Percentiles rank a stretch among this genome's conserved stretches.
These are phyloP conservation scores for Podaxis sp. DNA, from an alignment of 768 basidiomycete species.

Conservation along the genomic window DNA sequence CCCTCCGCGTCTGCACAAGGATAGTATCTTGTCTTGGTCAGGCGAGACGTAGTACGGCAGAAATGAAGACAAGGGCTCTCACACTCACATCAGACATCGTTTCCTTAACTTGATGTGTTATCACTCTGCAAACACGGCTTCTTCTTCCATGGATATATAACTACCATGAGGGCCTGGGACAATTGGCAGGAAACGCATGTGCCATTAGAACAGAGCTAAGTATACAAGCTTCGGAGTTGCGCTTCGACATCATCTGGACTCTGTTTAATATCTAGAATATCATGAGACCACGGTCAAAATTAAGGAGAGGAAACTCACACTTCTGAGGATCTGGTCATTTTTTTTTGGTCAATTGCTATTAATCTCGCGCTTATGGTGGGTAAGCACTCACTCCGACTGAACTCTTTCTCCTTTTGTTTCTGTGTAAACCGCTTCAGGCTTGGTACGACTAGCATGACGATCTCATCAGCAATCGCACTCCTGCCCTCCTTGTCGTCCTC, in stretches of 20 bases:
- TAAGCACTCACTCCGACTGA: conserved; percentile 69
- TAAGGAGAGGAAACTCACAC: conserved; percentile 40
- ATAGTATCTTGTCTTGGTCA: not conserved
- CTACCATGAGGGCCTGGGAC: not conserved
- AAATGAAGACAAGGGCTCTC: not conserved
- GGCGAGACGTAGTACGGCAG: not conserved
- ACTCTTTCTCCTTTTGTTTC: conserved; percentile 77
- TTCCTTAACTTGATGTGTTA: not conserved
- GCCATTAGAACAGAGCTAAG: conserved; percentile 10
- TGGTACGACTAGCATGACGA: conserved; percentile 74
- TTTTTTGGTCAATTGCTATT: not conserved
- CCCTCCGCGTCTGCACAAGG: not conserved
- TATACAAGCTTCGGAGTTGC: conserved; percentile 65
- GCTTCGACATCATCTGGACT: conserved; percentile 71
- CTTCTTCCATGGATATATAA: not conserved
- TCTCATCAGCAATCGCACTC: conserved; percentile 65
- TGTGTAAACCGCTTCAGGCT: conserved; percentile 71
- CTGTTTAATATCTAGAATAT: conserved; percentile 70
- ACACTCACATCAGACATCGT: not conserved
- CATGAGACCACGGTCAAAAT: conserved; percentile 10
- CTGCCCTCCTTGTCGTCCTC: conserved; percentile 67
- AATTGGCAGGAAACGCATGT: not conserved
- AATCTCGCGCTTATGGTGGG: not conserved
- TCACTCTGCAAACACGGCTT: not conserved
- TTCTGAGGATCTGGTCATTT: conserved; percentile 63